These are phyloP conservation scores for Coniochaeta sp. DNA, from an alignment of 2,329 filamentous ascomycete species.

Conservation along the genomic window DNA sequence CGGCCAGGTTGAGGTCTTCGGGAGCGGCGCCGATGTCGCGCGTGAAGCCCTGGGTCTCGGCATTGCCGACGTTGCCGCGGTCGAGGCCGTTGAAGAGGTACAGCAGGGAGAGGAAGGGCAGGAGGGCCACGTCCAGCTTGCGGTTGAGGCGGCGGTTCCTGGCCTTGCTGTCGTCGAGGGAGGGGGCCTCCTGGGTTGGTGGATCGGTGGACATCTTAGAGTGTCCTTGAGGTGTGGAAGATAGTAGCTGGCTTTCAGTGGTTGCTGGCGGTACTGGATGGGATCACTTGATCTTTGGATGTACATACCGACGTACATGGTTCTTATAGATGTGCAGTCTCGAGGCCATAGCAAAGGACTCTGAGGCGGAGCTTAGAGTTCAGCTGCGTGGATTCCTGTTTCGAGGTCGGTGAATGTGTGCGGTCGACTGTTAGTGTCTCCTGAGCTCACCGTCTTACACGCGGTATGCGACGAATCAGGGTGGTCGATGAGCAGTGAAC, in stretches of 20 bases:
- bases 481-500: neutral
- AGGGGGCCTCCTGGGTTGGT: neutral
- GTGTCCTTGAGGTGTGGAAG: neutral
- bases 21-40: constrained; percentile 42
- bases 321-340: neutral
- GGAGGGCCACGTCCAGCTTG: constrained; percentile 26
- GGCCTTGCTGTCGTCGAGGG: constrained; percentile 3
- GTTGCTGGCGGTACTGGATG: neutral
- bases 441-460: neutral
- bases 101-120: constrained; percentile 29
- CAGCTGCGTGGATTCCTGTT: neutral
- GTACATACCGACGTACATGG: neutral
- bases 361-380: neutral
- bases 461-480: neutral
- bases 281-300: neutral
- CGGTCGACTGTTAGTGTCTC: neutral
- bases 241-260: no score
- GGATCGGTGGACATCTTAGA: neutral
- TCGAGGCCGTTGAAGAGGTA: constrained; percentile 34
- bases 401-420: neutral
- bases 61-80: constrained; percentile 32
- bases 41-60: constrained; percentile 39
- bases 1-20: constrained; percentile 47
- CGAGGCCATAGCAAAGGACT: neutral
- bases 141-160: constrained; percentile 20